Evolutionary conservation across 805 yeast species (phyloP).

Genomic region (Schizosaccharomyces octosporus): DNA sequence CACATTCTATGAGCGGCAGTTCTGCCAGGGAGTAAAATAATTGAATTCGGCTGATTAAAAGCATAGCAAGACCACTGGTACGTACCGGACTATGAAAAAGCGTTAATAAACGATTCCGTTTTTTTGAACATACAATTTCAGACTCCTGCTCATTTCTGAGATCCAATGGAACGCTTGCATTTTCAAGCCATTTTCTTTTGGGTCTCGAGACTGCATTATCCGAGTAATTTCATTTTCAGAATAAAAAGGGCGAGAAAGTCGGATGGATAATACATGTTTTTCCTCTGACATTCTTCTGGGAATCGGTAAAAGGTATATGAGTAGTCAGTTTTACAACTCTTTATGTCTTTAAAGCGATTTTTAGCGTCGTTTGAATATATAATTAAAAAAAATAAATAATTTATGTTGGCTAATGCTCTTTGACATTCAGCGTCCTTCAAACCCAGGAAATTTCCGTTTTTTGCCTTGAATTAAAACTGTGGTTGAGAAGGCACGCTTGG

Average conservation of each 20-base stretch:
- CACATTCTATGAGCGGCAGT: slow-evolving; percentile 17
- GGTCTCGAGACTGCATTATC: not conserved
- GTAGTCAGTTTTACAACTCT: too few species aligned
- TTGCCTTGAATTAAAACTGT: too few species aligned
- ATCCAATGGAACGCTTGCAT: slow-evolving; percentile 6
- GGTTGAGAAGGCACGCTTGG: too few species aligned
- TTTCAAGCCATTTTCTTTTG: slow-evolving; percentile 5
- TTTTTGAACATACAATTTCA: slow-evolving; percentile 6
- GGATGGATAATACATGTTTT: slow-evolving; percentile 1
- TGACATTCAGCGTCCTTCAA: too few species aligned
- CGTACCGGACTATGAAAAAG: slow-evolving; percentile 7
- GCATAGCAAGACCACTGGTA: slow-evolving; percentile 10
- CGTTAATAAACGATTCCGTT: not conserved
- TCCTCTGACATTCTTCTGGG: not conserved
- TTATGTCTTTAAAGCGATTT: too few species aligned
- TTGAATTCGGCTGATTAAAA: slow-evolving; percentile 8
- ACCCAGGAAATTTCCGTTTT: too few species aligned
- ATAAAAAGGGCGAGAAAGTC: slow-evolving; percentile 7
- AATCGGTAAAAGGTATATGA: not conserved
- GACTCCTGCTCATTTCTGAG: not conserved
- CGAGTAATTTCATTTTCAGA: not conserved
- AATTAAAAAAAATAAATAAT: too few species aligned
- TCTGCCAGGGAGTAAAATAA: slow-evolving; percentile 8
- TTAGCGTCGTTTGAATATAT: too few species aligned
- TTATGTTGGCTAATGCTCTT: too few species aligned